Conservation (phyloP, 2,329 filamentous ascomycete species). For the Xylaria sp. region DNA sequence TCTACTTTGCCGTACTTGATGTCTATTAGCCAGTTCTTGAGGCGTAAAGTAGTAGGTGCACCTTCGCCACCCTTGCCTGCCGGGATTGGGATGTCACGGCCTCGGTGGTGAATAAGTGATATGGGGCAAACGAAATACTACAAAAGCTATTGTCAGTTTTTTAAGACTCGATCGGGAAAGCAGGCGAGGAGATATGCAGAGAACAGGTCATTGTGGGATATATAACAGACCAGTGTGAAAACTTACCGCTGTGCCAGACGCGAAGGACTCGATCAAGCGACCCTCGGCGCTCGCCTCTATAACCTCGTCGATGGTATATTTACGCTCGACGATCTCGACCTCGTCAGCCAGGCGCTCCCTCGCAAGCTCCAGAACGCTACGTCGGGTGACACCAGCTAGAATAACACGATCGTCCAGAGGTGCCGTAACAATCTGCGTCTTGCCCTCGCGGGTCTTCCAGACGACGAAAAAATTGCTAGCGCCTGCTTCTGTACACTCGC, state of each 20-base stretch:
- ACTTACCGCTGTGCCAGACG: constrained; percentile 84
- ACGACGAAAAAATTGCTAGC: constrained; percentile 93
- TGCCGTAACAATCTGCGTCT: constrained; percentile 80
- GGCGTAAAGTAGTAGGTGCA: constrained; percentile 66
- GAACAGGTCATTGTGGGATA: background rate
- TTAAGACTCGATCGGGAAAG: background rate
- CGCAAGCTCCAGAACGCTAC: constrained; percentile 80
- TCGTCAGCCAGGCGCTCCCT: constrained; percentile 69
- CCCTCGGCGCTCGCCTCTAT: constrained; percentile 78
- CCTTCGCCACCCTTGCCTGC: constrained; percentile 65
- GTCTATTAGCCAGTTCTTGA: constrained; percentile 75
- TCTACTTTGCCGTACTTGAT: constrained; percentile 79
- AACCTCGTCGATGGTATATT: constrained; percentile 84
- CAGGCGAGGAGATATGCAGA: background rate
- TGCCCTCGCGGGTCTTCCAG: constrained; percentile 74
- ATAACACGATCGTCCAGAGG: constrained; percentile 86
- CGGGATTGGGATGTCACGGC: constrained; percentile 70
- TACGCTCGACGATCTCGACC: constrained; percentile 80
- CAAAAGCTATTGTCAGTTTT: constrained; percentile 25
- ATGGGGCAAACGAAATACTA: constrained; percentile 79
- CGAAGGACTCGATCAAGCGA: constrained; percentile 84
- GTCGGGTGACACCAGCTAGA: constrained; percentile 86
- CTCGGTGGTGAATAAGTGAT: constrained; percentile 74
- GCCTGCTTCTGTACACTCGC: constrained; percentile 87
- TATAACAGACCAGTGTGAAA: background rate